Evolutionary conservation across 257 asterid genomes (phyloP), one percentile per base, ranked within the genome.

Genomic region (Lavandula angustifolia): DNA sequence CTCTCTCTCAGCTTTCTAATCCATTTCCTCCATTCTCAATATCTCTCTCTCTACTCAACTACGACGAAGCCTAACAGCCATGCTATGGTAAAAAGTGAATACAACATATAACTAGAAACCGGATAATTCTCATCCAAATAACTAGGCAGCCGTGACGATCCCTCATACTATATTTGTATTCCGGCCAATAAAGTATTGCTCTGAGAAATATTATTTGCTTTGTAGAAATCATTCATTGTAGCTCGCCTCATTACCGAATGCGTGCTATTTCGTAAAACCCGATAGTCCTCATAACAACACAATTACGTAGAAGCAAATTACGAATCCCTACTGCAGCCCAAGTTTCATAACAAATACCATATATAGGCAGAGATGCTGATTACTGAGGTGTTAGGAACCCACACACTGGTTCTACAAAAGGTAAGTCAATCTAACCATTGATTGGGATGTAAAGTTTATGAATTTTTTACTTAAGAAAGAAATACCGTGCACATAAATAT

Each of bases 51-150:
- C 27, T 22, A 1, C 2, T 22, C 27, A 22, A 22, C 27, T 22
- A 22, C 27, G 27, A 22, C 27, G 27, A 22, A 22, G 27, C 27
- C 27, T 22, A 22, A 22, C 27, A n/a, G 59, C 17, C 50, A 31
- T 43, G 35, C 8, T 41, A 50, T 42, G 67, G 52, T 4, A 22
- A 35, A 61, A 70, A 10, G 32, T 71, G 13, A 62, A 63, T 49
- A 72, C 44, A 41, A 41, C 41, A 43, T 35, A 62, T 54, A 56
- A 12, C 35, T 41, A 58, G 56, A 38, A 22, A 40, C n/a, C n/a
- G 4, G 13, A 34, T 29, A 50, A 59, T 50, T 38, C 61, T 42
- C 11, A 40, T 53, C 27, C 64, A 37, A 46, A 48, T 6, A 67
- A 46, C 60, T 54, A 32, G 47, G 27, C 33, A 54, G 6, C 38